These are phyloP conservation scores for Alternaria brassicae DNA, from an alignment of 2,329 filamentous ascomycete genomes.

Conservation along the genomic window DNA sequence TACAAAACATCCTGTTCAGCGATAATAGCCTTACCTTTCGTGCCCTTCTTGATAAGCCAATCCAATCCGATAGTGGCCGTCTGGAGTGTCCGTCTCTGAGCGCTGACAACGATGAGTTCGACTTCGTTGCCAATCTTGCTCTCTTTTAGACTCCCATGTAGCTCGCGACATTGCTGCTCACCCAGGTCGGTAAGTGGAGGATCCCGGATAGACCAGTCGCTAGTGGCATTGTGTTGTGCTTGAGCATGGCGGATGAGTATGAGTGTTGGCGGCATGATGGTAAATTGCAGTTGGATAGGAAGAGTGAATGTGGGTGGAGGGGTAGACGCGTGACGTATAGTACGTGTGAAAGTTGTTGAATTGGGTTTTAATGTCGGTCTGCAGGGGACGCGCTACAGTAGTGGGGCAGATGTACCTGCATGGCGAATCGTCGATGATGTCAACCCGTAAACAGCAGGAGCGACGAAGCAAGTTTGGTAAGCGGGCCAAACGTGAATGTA, in stretches of 20 bases:
- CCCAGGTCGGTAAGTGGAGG: slow-evolving; percentile 53
- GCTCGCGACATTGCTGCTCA: slow-evolving; percentile 50
- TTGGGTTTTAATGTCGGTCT: slow-evolving; percentile 7
- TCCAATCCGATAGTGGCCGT: slow-evolving; percentile 66
- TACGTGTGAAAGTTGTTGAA: slow-evolving; percentile 4
- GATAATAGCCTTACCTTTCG: slow-evolving; percentile 44
- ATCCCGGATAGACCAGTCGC: slow-evolving; percentile 53
- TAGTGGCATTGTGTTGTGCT: slow-evolving; percentile 54
- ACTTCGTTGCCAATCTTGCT: slow-evolving; percentile 53
- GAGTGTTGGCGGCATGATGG: slow-evolving; percentile 53
- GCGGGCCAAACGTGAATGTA: background rate
- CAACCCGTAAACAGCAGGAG: slow-evolving; percentile 4
- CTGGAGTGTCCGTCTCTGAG: slow-evolving; percentile 71
- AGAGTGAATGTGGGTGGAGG: background rate
- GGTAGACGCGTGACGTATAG: background rate
- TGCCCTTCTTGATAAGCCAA: slow-evolving; percentile 60
- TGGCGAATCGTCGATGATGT: slow-evolving; percentile 19
- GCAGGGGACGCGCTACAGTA: slow-evolving; percentile 18
- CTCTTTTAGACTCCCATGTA: slow-evolving; percentile 49
- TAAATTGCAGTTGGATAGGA: background rate
- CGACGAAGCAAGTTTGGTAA: slow-evolving; percentile 4
- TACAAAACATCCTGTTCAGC: background rate
- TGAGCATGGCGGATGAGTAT: slow-evolving; percentile 57
- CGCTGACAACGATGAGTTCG: slow-evolving; percentile 66
- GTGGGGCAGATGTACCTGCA: slow-evolving; percentile 24